Percentiles rank a stretch among this genome's conserved stretches.
phyloP scores from a whole-genome alignment of 345 rosid genomes.

The Ceriops decandra region DNA sequence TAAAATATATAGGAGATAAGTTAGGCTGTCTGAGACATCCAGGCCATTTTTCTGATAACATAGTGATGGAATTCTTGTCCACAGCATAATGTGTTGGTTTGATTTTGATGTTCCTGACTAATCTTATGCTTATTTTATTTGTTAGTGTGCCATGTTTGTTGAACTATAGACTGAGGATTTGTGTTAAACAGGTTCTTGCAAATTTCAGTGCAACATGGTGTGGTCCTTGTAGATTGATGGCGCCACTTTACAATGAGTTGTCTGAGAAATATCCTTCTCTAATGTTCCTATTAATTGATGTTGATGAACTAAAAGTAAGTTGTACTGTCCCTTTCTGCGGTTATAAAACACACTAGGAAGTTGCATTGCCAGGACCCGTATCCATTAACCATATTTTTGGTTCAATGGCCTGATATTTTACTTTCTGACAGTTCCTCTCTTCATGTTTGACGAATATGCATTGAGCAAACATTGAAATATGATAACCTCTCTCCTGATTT shows the following conservation, averaged over 20 bases:
- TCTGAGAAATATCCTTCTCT: conserved; percentile 55
- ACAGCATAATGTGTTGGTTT: not conserved
- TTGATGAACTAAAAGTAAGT: conserved; percentile 58
- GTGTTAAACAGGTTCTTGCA: conserved; percentile 44
- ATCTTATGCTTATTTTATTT: not conserved
- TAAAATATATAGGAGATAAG: not conserved
- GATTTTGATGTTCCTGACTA: not conserved
- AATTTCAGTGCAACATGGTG: conserved; percentile 66
- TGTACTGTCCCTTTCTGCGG: not conserved
- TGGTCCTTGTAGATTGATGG: conserved; percentile 48
- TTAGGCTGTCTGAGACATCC: not conserved
- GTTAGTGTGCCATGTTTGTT: not conserved
- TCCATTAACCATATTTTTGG: not conserved
- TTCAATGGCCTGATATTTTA: not conserved
- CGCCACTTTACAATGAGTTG: conserved; percentile 42
- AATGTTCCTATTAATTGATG: conserved; percentile 48
- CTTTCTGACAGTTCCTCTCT: not conserved
- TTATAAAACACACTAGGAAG: not conserved
- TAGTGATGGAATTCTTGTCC: not conserved
- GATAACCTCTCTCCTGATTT: not conserved
- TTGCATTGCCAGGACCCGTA: not conserved
- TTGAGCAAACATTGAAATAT: not conserved
- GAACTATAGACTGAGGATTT: conserved; percentile 7
- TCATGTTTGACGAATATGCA: too few species aligned
- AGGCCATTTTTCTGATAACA: not conserved